Percentiles rank a stretch among this genome's conserved stretches.
Evolutionary conservation across 805 yeast species (phyloP).

Genomic region (Sugiyamaella mastotermitis): DNA sequence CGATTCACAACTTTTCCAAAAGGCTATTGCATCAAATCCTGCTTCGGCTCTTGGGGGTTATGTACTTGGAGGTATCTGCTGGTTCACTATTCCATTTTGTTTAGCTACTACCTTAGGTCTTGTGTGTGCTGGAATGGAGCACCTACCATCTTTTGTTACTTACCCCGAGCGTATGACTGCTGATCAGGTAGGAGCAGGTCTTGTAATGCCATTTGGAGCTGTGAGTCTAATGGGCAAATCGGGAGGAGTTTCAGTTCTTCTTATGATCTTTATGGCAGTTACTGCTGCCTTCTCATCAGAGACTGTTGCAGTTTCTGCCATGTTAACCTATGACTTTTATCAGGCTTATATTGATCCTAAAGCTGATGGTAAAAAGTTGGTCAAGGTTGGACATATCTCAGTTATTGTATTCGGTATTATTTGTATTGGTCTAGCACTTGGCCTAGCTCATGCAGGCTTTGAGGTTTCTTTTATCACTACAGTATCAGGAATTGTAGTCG

Average conservation of each 20-base stretch:
- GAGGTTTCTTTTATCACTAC: constrained; percentile 83
- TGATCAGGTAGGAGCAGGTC: constrained; percentile 69
- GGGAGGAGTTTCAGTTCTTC: constrained; percentile 76
- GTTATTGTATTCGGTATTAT: constrained; percentile 53
- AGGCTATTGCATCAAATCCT: constrained; percentile 79
- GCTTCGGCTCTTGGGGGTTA: constrained; percentile 82
- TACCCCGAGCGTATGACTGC: constrained; percentile 62
- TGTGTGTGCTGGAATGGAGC: constrained; percentile 68
- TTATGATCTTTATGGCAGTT: constrained; percentile 82
- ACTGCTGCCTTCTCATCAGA: constrained; percentile 91
- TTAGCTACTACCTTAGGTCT: constrained; percentile 83
- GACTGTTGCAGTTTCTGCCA: constrained; percentile 77
- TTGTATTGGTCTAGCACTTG: constrained; percentile 82
- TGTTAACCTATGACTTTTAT: constrained; percentile 80
- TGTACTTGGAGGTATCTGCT: constrained; percentile 77
- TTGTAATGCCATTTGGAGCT: constrained; percentile 62
- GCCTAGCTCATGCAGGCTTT: constrained; percentile 72
- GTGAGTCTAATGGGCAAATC: constrained; percentile 76
- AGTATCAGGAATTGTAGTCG: constrained; percentile 81
- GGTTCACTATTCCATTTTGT: constrained; percentile 85
- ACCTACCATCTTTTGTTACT: constrained; percentile 67
- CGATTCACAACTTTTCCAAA: constrained; percentile 83
- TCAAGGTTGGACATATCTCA: constrained; percentile 58
- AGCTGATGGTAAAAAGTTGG: constrained; percentile 68
- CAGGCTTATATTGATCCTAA: constrained; percentile 70